Base-by-base conservation (phyloP, 208 protist genomes). In the Trypanosoma brucei region DNA sequence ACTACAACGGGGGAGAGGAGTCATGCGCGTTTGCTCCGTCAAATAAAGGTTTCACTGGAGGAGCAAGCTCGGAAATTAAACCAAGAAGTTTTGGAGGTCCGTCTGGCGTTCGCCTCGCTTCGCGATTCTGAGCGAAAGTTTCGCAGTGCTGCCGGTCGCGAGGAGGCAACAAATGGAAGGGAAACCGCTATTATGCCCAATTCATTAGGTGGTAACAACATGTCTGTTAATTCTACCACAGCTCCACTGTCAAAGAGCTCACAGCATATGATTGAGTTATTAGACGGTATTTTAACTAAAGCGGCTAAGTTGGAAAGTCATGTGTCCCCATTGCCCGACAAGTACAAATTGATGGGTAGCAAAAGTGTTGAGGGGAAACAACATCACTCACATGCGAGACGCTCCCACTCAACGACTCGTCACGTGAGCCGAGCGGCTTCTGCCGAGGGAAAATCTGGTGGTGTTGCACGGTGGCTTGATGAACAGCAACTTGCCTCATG, bases 61-160 rank as follows among this genome's bases (percentile, higher is more conserved):
- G 63, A 60, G 39, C 65, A 76, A 48, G 88, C 88, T 14, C 68
- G 61, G 3, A 51, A 54, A 51, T 72, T 94, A 7, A 94, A 94
- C 60, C 59, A 57, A 11, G 77, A 73, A 39, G 76, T 88, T 35
- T 9, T 86, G 33, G 65, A 66, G 22, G 33, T 83, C 33, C 81
- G 81, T 71, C 45, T 68, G 50, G 68, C 81, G 8, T 62, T 68
- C 1, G 48, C 58, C 11, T 55, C 48, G n/a, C 68, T 91, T 7
- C 72, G 77, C 39, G 62, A 67, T 22, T 68, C 79, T 52, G 75
- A 80, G 39, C 68, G 33, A 40, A 71, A 64, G 9, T 69, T 77
- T 45, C 45, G 68, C 42, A 56, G 45, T 52, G 42, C 11, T 46
- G 11, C 6, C 42, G 8, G 11, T 11, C 6, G 8, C 8, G 11